These are phyloP conservation scores for Talaromyces rugulosus DNA, from an alignment of 2,329 filamentous ascomycete species.

Conservation along the genomic window DNA sequence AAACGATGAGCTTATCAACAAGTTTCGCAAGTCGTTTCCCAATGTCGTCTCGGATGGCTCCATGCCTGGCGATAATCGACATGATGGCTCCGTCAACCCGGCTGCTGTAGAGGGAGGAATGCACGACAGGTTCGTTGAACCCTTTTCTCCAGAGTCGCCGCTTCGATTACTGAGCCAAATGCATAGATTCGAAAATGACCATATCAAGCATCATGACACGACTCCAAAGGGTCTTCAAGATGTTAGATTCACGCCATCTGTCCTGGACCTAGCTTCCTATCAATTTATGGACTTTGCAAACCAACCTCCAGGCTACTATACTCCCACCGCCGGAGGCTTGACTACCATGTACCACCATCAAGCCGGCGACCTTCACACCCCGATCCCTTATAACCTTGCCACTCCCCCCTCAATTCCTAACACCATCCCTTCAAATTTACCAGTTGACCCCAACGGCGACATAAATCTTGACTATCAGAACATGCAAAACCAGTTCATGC, in stretches of 20 bases:
- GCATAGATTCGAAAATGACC: constrained; percentile 43
- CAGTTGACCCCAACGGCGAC: constrained; percentile 58
- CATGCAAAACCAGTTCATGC: constrained; percentile 47
- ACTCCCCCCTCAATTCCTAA: constrained; percentile 79
- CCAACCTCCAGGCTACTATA: constrained; percentile 79
- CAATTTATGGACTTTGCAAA: constrained; percentile 75
- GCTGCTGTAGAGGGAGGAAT: constrained; percentile 20
- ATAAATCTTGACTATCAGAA: constrained; percentile 57
- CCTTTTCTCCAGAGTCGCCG: neutral
- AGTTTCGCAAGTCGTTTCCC: constrained; percentile 79
- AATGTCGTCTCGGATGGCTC: constrained; percentile 58
- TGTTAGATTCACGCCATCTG: constrained; percentile 83
- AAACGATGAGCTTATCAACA: constrained; percentile 74
- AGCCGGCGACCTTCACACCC: constrained; percentile 81
- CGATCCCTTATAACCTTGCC: constrained; percentile 66
- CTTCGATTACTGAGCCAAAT: neutral
- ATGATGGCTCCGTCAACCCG: constrained; percentile 34
- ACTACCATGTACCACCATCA: constrained; percentile 75
- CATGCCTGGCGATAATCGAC: constrained; percentile 23
- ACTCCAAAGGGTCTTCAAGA: constrained; percentile 77
- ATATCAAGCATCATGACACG: constrained; percentile 72
- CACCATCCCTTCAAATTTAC: constrained; percentile 60
- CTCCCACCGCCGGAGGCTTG: constrained; percentile 75
- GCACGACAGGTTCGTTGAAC: constrained; percentile 12
- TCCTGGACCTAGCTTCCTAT: constrained; percentile 81